phyloP scores from a whole-genome alignment of 129 eudicot genomes.

The Saposhnikovia divaricata region DNA sequence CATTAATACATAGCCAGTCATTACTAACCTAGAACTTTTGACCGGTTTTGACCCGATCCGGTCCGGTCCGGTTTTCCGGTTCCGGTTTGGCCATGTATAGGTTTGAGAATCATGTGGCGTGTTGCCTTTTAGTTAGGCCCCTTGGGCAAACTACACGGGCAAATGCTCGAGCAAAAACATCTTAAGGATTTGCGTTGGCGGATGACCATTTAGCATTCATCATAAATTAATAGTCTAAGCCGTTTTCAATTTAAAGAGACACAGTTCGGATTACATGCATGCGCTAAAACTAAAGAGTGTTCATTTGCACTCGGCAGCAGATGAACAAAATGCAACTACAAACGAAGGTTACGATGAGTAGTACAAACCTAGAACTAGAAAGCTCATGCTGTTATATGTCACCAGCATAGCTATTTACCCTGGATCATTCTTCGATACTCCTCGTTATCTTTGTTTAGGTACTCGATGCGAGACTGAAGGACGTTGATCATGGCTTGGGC shows the following conservation, averaged over 20 bases:
- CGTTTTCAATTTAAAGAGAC: not conserved
- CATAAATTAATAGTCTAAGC: not conserved
- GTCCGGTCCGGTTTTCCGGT: no score
- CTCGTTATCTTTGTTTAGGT: constrained; percentile 51
- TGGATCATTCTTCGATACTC: constrained; percentile 35
- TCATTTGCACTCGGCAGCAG: not conserved
- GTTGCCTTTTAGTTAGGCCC: no score
- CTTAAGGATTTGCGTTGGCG: not conserved
- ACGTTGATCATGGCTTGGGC: constrained; percentile 86
- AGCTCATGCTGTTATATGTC: not conserved
- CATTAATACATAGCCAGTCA: no score
- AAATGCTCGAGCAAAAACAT: not conserved
- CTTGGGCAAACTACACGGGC: no score
- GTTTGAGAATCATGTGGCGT: no score
- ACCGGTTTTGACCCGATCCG: no score
- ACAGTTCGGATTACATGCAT: constrained; percentile 9
- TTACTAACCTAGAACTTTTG: no score
- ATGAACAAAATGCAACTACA: not conserved
- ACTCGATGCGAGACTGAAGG: constrained; percentile 67
- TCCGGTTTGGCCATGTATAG: no score
- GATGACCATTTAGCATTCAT: not conserved
- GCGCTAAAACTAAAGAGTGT: not conserved
- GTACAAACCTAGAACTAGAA: not conserved
- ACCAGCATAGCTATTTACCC: constrained; percentile 21
- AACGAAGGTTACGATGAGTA: not conserved